Conservation (phyloP, 192 early-diverging fungal species). For the Rhizophlyctis rosea region DNA sequence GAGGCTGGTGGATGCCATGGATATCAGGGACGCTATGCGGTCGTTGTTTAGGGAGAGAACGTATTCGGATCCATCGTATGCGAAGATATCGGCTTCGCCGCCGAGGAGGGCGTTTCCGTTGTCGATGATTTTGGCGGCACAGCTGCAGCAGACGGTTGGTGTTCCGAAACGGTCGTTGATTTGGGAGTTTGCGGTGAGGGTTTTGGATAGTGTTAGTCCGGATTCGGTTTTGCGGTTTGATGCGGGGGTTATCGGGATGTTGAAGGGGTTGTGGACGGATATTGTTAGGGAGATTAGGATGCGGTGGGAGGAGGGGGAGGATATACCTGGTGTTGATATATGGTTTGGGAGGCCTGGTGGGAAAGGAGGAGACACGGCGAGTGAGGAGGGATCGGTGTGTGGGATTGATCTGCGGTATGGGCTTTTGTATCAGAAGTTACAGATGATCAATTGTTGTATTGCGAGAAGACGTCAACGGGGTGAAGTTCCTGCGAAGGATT, state of each 20-base stretch:
- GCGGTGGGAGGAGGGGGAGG: constrained; percentile 21
- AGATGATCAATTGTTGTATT: constrained; percentile 41
- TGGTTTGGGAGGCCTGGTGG: no score
- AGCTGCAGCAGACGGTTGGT: neutral
- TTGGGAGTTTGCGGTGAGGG: constrained; percentile 11
- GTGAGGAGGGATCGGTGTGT: neutral
- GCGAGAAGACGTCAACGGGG: constrained; percentile 6
- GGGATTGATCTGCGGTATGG: constrained; percentile 30
- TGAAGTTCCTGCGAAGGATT: neutral
- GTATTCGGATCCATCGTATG: neutral
- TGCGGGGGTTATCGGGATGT: neutral
- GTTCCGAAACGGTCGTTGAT: constrained; percentile 1
- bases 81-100: no score
- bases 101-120: no score
- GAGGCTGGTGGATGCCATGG: constrained; percentile 14
- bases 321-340: constrained; percentile 18
- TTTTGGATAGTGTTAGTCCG: constrained; percentile 20
- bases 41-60: constrained; percentile 5
- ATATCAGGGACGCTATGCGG: constrained; percentile 18
- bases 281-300: constrained; percentile 10
- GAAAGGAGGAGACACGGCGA: neutral
- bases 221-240: constrained; percentile 14
- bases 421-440: constrained; percentile 37
- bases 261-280: constrained; percentile 23
- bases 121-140: neutral